Percentiles rank a stretch among this genome's conserved stretches.
Conservation (phyloP, 129 eudicot species). For the Solidago caesia region DNA sequence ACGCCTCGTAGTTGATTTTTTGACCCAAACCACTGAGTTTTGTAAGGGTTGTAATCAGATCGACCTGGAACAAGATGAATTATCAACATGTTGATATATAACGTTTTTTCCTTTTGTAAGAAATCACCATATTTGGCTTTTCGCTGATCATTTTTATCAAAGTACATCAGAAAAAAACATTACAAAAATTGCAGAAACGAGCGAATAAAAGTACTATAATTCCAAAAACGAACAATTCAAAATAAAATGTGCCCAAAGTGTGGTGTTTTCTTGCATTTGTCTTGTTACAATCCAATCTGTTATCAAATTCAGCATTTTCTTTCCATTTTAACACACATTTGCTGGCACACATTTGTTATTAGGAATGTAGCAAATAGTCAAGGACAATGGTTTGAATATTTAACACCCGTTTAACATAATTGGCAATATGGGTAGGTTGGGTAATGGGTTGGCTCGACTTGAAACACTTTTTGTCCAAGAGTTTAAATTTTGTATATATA, state of each 20-base stretch:
- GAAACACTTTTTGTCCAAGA: neutral
- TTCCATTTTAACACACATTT: neutral
- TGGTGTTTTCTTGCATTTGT: neutral
- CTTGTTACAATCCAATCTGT: neutral
- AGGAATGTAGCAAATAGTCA: neutral
- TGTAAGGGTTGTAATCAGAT: slow-evolving; percentile 82
- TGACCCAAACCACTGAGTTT: slow-evolving; percentile 86
- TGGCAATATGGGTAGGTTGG: neutral
- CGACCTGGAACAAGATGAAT: slow-evolving; percentile 56
- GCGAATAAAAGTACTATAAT: neutral
- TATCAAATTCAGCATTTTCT: neutral
- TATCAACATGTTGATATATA: neutral
- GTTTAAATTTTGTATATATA: neutral
- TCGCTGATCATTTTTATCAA: neutral
- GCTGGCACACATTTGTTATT: neutral
- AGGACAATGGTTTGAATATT: neutral
- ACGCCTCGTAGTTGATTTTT: slow-evolving; percentile 88
- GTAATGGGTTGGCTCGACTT: neutral
- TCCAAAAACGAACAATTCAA: neutral
- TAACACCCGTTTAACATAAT: neutral
- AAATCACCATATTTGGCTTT: neutral
- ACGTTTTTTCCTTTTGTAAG: neutral
- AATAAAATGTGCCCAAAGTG: neutral
- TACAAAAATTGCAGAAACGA: neutral
- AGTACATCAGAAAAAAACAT: neutral